phyloP scores from a whole-genome alignment of 2,329 filamentous ascomycete species.

The Aspergillus sp. region DNA sequence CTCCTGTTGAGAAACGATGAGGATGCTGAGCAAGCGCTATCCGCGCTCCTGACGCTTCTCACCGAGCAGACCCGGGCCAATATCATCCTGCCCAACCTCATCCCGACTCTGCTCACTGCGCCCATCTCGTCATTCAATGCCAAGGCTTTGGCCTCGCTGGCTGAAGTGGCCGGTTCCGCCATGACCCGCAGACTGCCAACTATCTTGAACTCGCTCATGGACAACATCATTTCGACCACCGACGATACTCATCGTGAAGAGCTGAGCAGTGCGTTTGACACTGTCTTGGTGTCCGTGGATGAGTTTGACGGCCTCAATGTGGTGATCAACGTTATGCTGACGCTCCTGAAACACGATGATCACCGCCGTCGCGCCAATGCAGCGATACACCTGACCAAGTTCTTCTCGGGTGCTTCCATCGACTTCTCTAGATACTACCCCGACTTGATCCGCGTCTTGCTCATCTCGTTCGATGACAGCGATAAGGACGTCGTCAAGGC shows the following conservation, averaged over 20 bases:
- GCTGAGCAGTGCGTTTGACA: slow-evolving; percentile 78
- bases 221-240: slow-evolving; percentile 73
- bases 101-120: slow-evolving; percentile 85
- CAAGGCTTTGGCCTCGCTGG: slow-evolving; percentile 85
- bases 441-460: slow-evolving; percentile 84
- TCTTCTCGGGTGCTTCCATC: slow-evolving; percentile 76
- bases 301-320: slow-evolving; percentile 95
- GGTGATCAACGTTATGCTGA: slow-evolving; percentile 88
- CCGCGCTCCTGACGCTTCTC: slow-evolving; percentile 87
- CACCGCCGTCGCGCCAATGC: slow-evolving; percentile 78
- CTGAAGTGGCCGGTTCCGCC: slow-evolving; percentile 82
- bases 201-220: slow-evolving; percentile 92
- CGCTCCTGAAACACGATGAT: slow-evolving; percentile 88
- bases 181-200: slow-evolving; percentile 88
- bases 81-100: slow-evolving; percentile 92
- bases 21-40: slow-evolving; percentile 86
- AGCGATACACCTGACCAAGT: slow-evolving; percentile 76
- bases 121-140: slow-evolving; percentile 96
- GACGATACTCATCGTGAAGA: slow-evolving; percentile 74
- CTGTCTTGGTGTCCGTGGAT: slow-evolving; percentile 87
- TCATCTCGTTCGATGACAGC: slow-evolving; percentile 88
- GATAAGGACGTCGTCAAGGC: slow-evolving; percentile 84
- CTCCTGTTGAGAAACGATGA: slow-evolving; percentile 82
- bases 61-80: slow-evolving; percentile 93
- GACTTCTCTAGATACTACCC: slow-evolving; percentile 97